phyloP scores from a whole-genome alignment of 305 asterid genomes.

The Galium porrigens region DNA sequence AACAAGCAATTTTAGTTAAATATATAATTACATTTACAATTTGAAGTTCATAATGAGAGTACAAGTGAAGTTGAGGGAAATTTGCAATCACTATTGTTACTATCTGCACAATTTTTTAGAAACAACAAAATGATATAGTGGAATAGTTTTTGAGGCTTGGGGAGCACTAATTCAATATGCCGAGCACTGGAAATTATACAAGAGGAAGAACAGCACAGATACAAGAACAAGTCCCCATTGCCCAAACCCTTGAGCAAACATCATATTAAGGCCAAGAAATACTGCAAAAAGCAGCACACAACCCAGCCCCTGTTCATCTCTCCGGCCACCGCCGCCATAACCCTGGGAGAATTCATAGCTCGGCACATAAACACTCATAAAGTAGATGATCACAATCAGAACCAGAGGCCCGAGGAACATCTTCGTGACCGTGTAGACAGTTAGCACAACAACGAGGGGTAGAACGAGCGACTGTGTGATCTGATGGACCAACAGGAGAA shows the following conservation, averaged over 20 bases:
- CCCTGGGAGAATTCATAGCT: conserved; percentile 7
- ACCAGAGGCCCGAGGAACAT: conserved; percentile 49
- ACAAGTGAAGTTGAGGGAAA: background rate
- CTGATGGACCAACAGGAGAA: conserved; percentile 27
- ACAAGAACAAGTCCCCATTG: conserved; percentile 21
- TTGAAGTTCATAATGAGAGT: no score
- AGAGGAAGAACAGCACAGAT: conserved; percentile 11
- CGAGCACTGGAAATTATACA: conserved; percentile 14
- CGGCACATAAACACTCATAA: conserved; percentile 22
- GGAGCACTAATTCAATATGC: background rate
- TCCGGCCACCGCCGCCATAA: background rate
- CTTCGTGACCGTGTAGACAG: conserved; percentile 31
- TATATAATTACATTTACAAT: no score
- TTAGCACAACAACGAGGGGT: conserved; percentile 32
- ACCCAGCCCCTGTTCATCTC: conserved; percentile 17
- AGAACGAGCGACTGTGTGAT: conserved; percentile 25
- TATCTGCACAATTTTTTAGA: background rate
- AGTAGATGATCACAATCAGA: conserved; percentile 26
- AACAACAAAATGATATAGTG: background rate
- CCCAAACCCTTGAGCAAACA: conserved; percentile 12
- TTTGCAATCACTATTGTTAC: no score
- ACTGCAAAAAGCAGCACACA: conserved; percentile 12
- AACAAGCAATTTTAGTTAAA: no score
- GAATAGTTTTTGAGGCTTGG: no score
- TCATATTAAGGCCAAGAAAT: conserved; percentile 11